Conservation (phyloP, 1,139 yeast genomes). For the Wickerhamomyces sp. region DNA sequence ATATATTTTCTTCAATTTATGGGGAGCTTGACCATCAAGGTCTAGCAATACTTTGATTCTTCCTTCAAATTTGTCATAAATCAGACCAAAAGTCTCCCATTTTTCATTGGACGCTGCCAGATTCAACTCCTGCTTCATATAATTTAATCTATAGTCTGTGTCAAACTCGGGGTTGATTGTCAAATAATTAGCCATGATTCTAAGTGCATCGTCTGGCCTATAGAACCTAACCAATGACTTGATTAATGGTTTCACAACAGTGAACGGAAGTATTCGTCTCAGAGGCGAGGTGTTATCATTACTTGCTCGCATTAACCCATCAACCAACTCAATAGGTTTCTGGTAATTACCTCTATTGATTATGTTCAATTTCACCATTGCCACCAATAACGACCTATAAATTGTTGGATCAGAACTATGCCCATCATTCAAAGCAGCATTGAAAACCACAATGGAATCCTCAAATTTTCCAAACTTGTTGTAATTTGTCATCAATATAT, state of each 20-base stretch:
- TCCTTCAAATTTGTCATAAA: constrained; percentile 25
- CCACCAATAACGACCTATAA: constrained; percentile 37
- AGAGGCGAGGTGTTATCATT: constrained; percentile 21
- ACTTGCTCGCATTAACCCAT: constrained; percentile 26
- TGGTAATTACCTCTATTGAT: constrained; percentile 23
- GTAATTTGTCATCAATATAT: constrained; percentile 15
- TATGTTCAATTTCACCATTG: constrained; percentile 39
- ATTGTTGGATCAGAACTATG: constrained; percentile 34
- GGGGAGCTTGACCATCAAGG: constrained; percentile 26
- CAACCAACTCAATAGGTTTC: constrained; percentile 26
- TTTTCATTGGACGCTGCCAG: constrained; percentile 28
- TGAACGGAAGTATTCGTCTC: constrained; percentile 26
- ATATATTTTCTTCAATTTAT: constrained; percentile 20
- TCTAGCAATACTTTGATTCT: constrained; percentile 22
- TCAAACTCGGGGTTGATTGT: constrained; percentile 20
- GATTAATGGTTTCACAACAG: constrained; percentile 31
- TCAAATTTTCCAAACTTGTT: constrained; percentile 21
- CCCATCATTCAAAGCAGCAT: constrained; percentile 35
- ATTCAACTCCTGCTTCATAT: constrained; percentile 28
- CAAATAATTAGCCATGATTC: constrained; percentile 27
- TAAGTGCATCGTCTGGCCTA: constrained; percentile 28
- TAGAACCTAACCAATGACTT: constrained; percentile 25
- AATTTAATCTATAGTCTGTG: constrained; percentile 24
- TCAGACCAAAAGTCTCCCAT: constrained; percentile 29
- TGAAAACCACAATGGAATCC: constrained; percentile 31